These are phyloP conservation scores for Cytospora piceae DNA, from an alignment of 2,329 filamentous ascomycete genomes.

Conservation along the genomic window DNA sequence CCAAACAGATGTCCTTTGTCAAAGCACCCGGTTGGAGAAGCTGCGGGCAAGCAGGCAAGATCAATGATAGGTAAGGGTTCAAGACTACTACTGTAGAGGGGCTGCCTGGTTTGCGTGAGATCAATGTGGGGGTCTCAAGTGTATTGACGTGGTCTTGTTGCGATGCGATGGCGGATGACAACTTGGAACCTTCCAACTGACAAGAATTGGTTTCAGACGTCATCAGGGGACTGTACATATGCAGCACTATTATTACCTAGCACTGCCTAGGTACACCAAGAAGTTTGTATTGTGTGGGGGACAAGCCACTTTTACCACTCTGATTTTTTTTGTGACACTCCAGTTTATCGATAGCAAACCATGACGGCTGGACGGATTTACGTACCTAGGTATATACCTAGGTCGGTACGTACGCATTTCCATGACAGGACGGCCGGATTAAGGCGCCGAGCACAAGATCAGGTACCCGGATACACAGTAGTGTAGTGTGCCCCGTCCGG, in stretches of 20 bases:
- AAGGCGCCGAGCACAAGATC: neutral
- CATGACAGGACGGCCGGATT: neutral
- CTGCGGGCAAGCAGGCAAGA: neutral
- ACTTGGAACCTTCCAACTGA: neutral
- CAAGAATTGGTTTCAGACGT: slow-evolving; percentile 7
- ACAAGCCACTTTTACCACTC: neutral
- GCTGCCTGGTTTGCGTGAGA: neutral
- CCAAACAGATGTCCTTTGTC: neutral
- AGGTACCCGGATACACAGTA: slow-evolving; percentile 3
- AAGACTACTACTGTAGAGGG: neutral
- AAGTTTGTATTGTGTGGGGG: neutral
- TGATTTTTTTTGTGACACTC: too few species aligned
- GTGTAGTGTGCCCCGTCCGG: neutral
- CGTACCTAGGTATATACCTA: too few species aligned
- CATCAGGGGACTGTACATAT: slow-evolving; percentile 1
- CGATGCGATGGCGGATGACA: neutral
- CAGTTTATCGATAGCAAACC: neutral
- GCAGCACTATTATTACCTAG: neutral
- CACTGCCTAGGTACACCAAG: neutral
- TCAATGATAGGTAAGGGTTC: neutral
- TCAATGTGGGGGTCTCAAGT: neutral
- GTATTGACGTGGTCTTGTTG: slow-evolving; percentile 1
- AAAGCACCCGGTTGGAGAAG: neutral
- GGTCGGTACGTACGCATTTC: too few species aligned
- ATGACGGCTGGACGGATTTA: too few species aligned